Evolutionary conservation across 306 rosid species (phyloP), one percentile per base, ranked within the genome.

Genomic region (Rosa chinensis): DNA sequence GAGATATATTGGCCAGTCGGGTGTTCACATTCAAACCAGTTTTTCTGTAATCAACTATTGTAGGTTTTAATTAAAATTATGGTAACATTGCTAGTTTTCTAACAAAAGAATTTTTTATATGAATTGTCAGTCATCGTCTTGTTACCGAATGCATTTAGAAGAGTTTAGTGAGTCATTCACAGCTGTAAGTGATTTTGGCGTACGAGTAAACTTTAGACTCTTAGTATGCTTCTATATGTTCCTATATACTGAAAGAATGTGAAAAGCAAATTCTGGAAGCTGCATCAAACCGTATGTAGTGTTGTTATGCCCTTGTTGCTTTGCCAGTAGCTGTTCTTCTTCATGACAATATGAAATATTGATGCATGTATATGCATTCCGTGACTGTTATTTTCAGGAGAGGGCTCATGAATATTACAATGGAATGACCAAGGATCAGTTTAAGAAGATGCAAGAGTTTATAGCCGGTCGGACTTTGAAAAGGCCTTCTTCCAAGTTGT

Each of bases 351-450:
- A 3, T 82, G 70, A 16, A 37, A 16, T 40, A 66, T 23, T 66
- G 47, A 66, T 64, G n/a, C 18, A 66, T 37, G 7, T 12, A n/a
- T 16, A 3, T 64, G 70, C 20, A 44, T 85, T 59, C 72, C 18
- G 13, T 68, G 66, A 49, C 44, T n/a, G 23, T 25, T 5, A 72
- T 73, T 76, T 78, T 78, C 85, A 92, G 97, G 97, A 89, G 86
- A 91, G 92, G 76, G 98, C 79, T 25, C 88, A 89, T 83, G 97
- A 81, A 14, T 94, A 89, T 74, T 92, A 92, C 84, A 89, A 82
- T 11, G 92, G 97, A 83, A 94, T 91, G 97, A 91, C 95, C 25
- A 91, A 89, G 83, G 97, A 89, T 63, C 95, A 91, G 84, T 94
- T 94, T 81, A 83, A 73, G 87, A 89, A 88, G 85, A 94, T 94